Conservation (phyloP, 305 asterid species). For the Plantago coronopus region DNA sequence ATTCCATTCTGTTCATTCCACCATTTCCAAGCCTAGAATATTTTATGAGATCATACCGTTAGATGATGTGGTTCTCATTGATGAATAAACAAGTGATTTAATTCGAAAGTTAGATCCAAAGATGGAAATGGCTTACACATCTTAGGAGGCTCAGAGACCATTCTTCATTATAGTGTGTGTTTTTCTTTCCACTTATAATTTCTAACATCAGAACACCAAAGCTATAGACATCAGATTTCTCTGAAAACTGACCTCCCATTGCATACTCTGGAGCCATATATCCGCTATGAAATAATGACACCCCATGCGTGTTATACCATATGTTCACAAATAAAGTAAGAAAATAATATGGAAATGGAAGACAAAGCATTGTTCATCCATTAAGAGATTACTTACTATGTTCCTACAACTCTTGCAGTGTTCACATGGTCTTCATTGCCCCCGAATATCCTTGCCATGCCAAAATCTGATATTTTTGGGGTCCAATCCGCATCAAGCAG, state of each 20-base stretch:
- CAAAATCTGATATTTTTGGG: constrained; percentile 3
- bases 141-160: not conserved
- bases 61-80: no score
- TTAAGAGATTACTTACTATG: not conserved
- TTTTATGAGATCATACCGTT: no score
- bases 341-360: no score
- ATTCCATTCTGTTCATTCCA: not conserved
- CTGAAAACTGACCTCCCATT: no score
- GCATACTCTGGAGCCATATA: no score
- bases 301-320: no score
- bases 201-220: not conserved
- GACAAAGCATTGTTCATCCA: no score
- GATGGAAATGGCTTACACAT: not conserved
- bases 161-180: not conserved
- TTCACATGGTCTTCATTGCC: not conserved
- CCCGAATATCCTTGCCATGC: not conserved
- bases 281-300: no score
- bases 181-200: constrained; percentile 1
- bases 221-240: no score
- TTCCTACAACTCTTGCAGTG: not conserved
- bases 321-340: not conserved
- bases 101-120: no score
- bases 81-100: no score
- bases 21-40: constrained; percentile 7
- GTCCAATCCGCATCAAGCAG: not conserved